Base-by-base conservation (phyloP, 257 asterid genomes). In the Ballota nigra region DNA sequence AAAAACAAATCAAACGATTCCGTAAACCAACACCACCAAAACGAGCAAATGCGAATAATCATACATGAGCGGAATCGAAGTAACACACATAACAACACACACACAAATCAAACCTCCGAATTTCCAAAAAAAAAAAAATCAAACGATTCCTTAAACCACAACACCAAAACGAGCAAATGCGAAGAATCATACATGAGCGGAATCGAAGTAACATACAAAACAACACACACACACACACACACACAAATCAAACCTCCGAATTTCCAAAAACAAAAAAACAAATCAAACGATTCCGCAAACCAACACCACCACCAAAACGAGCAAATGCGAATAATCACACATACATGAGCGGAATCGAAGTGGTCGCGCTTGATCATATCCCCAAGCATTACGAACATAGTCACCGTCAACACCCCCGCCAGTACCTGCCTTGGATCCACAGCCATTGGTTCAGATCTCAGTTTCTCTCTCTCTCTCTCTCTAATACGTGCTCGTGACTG, bases 331-430 rank as follows among this genome's bases (percentile, higher is more conserved):
- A 33, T 3, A 43, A 36, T n/a, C n/a, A n/a, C n/a, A 29, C 63
- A 31, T 72, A 77, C 84, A n/a, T 61, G 81, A 75, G 66, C n/a
- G 47, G 77, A 4, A 58, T 82, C 86, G 75, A 88, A 88, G 67
- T 88, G 89, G 73, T 88, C 92, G 55, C 88, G 77, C 83, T 86
- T 86, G 73, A 88, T 78, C 95, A 88, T 88, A 57, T 86, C 75
- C 0, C 87, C 95, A 6, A 88, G 89, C 95, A 88, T 88, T 11
- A 83, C 85, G 64, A 88, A 88, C 95, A 88, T 88, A 73, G 90
- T 84, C 43, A 88, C 56, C 2, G 96, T 86, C 72, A 88, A 69
- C 24, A 88, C 84, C 26, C 88, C 92, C 2, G 95, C 95, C 74
- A 88, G 64, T 29, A 88, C 79, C 34, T 88, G 96, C 16, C 96